Conservation (phyloP, 1,284 basidiomycete species). For the Earliella scabrosa region DNA sequence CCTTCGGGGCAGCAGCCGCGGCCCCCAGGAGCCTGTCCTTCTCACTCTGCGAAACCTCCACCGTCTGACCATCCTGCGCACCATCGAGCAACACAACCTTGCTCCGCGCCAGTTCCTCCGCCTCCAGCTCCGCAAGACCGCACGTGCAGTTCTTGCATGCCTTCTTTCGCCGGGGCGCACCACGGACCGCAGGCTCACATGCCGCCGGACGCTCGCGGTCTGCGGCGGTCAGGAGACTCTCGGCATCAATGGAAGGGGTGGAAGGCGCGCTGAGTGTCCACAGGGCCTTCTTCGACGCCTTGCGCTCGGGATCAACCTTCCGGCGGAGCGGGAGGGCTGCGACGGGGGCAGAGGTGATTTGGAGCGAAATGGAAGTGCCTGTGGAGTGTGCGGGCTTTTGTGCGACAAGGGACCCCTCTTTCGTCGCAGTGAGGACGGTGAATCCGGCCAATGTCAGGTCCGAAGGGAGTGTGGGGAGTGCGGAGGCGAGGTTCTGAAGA, state of each 20-base stretch:
- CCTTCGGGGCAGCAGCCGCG: slow-evolving; percentile 74
- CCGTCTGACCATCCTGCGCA: slow-evolving; percentile 54
- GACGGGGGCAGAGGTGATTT: slow-evolving; percentile 36
- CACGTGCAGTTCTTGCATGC: slow-evolving; percentile 96
- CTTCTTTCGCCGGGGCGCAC: slow-evolving; percentile 71
- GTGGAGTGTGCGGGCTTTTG: slow-evolving; percentile 63
- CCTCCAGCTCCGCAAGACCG: slow-evolving; percentile 91
- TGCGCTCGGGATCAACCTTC: slow-evolving; percentile 58
- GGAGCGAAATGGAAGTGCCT: slow-evolving; percentile 37
- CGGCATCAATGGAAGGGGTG: slow-evolving; percentile 75
- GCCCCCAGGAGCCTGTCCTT: slow-evolving; percentile 65
- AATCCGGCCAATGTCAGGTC: slow-evolving; percentile 70
- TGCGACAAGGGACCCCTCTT: slow-evolving; percentile 56
- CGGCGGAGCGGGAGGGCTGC: slow-evolving; percentile 51
- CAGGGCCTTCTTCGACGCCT: slow-evolving; percentile 75
- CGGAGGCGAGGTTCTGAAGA: slow-evolving; percentile 55
- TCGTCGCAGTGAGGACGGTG: slow-evolving; percentile 46
- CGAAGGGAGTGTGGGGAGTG: slow-evolving; percentile 50
- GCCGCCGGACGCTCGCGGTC: slow-evolving; percentile 73
- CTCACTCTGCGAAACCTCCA: slow-evolving; percentile 69
- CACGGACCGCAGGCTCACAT: slow-evolving; percentile 63
- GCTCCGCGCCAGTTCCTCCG: slow-evolving; percentile 66
- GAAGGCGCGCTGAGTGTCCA: slow-evolving; percentile 73
- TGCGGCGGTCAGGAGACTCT: slow-evolving; percentile 72
- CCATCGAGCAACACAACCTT: slow-evolving; percentile 75